Evolutionary conservation across 129 eudicot genomes (phyloP), one percentile per base, ranked within the genome.

Genomic region (Logfia minima): DNA sequence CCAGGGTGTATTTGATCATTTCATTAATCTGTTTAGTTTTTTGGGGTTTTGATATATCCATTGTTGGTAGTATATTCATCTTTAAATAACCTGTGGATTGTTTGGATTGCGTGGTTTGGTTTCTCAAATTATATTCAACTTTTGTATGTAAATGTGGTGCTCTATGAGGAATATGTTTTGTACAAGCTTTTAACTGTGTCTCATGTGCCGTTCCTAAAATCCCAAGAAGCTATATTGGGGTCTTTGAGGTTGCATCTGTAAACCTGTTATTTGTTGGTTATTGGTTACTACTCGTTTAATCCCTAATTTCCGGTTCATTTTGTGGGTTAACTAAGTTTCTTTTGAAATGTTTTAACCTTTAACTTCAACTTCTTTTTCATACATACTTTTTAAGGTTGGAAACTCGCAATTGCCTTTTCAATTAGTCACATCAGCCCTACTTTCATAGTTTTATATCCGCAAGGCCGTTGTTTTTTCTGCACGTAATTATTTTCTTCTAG

Each of bases 71-170:
- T 73, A 65, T 51, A 62, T 56, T 67, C 74, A 35, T 70, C 55
- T 51, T 62, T 24, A 66, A 35, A 66, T 74, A 84, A 77, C 63
- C 71, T 23, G 82, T 39, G 18, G 17, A 3, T 45, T 45, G 18
- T 45, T 43, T 48, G 55, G 79, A 22, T 60, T 65, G 78, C 65
- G 74, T 72, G 74, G 60, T 80, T 66, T 80, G 62, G 75, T 66
- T 80, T 56, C 8, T 26, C 74, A 23, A 71, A 37, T 63, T 7
- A 17, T 21, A 9, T 63, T 26, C 51, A 65, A 71, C 68, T 70
- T 79, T 63, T 41, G 71, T 72, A 35, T 80, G 79, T 80, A 80
- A 66, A 80, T 73, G 60, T 24, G 72, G 56, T 77, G 55, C 32
- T 64, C 16, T 66, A 34, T 55, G 75, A 14, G 48, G 41, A 43